Evolutionary conservation across 1,284 basidiomycete species (phyloP), one percentile per base, ranked within the genome.

Genomic region (Malassezia psittaci): DNA sequence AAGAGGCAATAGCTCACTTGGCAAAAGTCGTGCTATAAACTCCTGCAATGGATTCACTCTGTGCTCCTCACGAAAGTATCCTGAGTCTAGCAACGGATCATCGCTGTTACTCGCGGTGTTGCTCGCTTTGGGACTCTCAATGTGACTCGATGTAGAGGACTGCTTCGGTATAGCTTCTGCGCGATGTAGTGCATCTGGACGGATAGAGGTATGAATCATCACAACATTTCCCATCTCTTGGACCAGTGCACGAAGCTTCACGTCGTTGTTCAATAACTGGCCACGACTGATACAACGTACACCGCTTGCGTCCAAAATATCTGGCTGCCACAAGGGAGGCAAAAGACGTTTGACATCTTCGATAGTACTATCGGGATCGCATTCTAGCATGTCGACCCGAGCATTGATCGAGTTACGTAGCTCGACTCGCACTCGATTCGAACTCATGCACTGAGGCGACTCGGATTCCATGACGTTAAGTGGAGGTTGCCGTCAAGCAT

Each of bases 181-280:
- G 12, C 7, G 33, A 19, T 37, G 12, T 9, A 38, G 35, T 36
- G 67, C 68, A 18, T 65, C 68, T 15, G 69, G 69, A 2, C 62
- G 67, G 39, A 72, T 68, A 47, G 67, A 68, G 3, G 69, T 56
- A 54, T 72, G 69, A 50, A 72, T 56, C 13, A 65, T 57, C 7
- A 64, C 42, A 11, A 9, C 5, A 9, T 36, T 16, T 15, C 11
- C 42, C 13, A 34, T 16, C n/a, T 41, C 51, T 6, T 33, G 47
- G 18, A 7, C 15, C 9, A 53, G 51, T 15, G 37, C 29, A n/a
- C 19, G 15, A 18, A 53, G 15, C 16, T 9, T 8, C 11, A 15
- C 24, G 12, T 42, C 42, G 24, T 68, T 66, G 12, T 36, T 18
- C 9, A 72, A 51, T 4, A 70, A 51, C 18, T 64, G 60, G 47